A percentile compares a stretch with the other conserved stretches of the same genome.
These are phyloP conservation scores for Pseudogymnoascus sp. DNA, from an alignment of 2,329 filamentous ascomycete species.

Conservation along the genomic window DNA sequence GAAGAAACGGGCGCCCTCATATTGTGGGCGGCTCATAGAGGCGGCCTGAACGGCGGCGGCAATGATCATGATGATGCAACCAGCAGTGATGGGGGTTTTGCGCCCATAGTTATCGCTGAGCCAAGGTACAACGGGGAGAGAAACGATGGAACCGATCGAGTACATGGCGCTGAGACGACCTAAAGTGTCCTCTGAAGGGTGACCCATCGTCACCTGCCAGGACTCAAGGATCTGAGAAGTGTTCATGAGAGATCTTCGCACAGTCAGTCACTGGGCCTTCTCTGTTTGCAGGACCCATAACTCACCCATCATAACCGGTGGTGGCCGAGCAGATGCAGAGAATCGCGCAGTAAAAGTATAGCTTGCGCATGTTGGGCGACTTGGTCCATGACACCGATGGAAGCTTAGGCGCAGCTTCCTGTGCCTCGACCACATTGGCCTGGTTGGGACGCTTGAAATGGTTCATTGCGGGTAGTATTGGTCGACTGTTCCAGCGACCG, in stretches of 20 bases:
- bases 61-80: conserved; percentile 30
- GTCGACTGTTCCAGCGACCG: neutral
- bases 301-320: conserved; percentile 29
- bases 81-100: conserved; percentile 23
- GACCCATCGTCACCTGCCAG: conserved; percentile 30
- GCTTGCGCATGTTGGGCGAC: conserved; percentile 47
- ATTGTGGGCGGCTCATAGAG: conserved; percentile 31
- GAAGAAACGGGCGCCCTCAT: conserved; percentile 31
- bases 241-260: conserved; percentile 24
- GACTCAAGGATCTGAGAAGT: conserved; percentile 32
- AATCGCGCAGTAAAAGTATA: conserved; percentile 45
- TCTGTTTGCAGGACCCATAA: neutral
- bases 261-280: neutral
- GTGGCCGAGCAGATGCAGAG: conserved; percentile 51
- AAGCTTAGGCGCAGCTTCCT: conserved; percentile 40
- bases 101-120: conserved; percentile 28
- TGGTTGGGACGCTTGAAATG: conserved; percentile 11
- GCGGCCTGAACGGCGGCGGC: conserved; percentile 32
- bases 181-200: conserved; percentile 27
- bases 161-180: conserved; percentile 29
- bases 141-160: conserved; percentile 26
- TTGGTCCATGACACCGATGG: conserved; percentile 47
- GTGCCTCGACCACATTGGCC: conserved; percentile 33
- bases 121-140: conserved; percentile 33
- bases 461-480: neutral